Base-by-base conservation (phyloP, 2,329 filamentous ascomycete genomes). In the Pseudogymnoascus sp. region DNA sequence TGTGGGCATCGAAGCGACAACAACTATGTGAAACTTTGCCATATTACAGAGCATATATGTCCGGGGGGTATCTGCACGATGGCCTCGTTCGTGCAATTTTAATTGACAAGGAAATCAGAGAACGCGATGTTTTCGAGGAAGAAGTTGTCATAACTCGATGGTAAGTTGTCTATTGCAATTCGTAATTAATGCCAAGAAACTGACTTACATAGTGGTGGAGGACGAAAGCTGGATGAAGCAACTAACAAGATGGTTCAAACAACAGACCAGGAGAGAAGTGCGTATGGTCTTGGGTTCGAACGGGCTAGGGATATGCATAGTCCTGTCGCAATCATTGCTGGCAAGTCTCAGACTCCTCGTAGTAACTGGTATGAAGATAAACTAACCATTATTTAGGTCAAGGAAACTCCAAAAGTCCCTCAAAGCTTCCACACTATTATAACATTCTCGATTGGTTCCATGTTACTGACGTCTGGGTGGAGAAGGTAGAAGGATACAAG, bases 401-500 rank as follows among this genome's bases (percentile, higher is more conserved):
- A 14, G 72, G 80, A 61, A 83, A 86, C 65, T 70, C 71, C 3
- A 71, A 78, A 21, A 76, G 81, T 16, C 77, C 78, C 0, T 79
- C 78, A 1, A 75, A 77, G 25, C 75, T 87, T 6, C 81, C 82
- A 0, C 78, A 87, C 63, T 75, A 80, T 0, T 91, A 86, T 68
- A 85, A 82, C 62, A 84, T 91, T 0, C 77, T 92, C 43, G 87
- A 79, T n/a, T 86, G 80, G 71, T 92, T 90, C 71, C 83, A 86
- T 59, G 77, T 89, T 11, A 88, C 87, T 0, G 77, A 88, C 59
- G 77, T 91, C 0, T 93, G 89, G 89, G 77, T 75, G 9, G 89
- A 93, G 67, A 80, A 78, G 64, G 75, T 75, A 4, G 65, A 74
- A 0, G 37, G 63, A 0, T 65, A 73, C 5, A 70, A 67, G 1